Percentiles rank a stretch among this genome's conserved stretches.
Conservation (phyloP, 441 rosid genomes). For the Erodium trifolium region DNA sequence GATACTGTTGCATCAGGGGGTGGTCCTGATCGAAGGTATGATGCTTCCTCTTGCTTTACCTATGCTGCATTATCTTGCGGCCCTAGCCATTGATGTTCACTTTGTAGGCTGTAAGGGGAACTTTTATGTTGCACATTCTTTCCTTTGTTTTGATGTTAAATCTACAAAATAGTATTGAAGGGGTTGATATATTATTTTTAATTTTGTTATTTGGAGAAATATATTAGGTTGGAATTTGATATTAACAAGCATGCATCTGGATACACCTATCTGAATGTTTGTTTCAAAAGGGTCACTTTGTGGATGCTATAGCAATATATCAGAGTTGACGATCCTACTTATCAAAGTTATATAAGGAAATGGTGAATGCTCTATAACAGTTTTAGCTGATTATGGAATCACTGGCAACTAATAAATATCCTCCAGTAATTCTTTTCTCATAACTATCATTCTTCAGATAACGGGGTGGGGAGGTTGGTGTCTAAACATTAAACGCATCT, state of each 20-base stretch:
- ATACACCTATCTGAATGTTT: slow-evolving; percentile 23
- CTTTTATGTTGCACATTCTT: too few relatives aligned
- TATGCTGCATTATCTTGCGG: not conserved
- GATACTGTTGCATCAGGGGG: slow-evolving; percentile 80
- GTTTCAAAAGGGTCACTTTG: slow-evolving; percentile 27
- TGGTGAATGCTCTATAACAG: slow-evolving; percentile 27
- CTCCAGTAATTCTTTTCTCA: not conserved
- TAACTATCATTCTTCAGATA: not conserved
- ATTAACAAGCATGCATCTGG: slow-evolving; percentile 17
- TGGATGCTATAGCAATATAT: slow-evolving; percentile 29
- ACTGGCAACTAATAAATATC: not conserved
- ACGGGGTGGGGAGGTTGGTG: too few relatives aligned
- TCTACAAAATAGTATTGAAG: too few relatives aligned
- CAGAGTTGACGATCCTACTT: slow-evolving; percentile 30
- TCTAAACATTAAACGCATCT: slow-evolving; percentile 39
- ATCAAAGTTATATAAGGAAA: slow-evolving; percentile 24
- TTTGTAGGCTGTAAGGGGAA: not conserved
- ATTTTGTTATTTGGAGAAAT: too few relatives aligned
- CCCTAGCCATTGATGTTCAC: not conserved
- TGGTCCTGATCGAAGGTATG: slow-evolving; percentile 90
- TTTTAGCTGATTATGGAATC: slow-evolving; percentile 1
- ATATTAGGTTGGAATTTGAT: not conserved
- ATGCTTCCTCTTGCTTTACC: slow-evolving; percentile 8
- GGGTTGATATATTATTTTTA: too few relatives aligned
- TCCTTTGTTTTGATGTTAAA: too few relatives aligned